These are phyloP conservation scores for Novymonas esmeraldas DNA, from an alignment of 208 protist species.

Conservation along the genomic window DNA sequence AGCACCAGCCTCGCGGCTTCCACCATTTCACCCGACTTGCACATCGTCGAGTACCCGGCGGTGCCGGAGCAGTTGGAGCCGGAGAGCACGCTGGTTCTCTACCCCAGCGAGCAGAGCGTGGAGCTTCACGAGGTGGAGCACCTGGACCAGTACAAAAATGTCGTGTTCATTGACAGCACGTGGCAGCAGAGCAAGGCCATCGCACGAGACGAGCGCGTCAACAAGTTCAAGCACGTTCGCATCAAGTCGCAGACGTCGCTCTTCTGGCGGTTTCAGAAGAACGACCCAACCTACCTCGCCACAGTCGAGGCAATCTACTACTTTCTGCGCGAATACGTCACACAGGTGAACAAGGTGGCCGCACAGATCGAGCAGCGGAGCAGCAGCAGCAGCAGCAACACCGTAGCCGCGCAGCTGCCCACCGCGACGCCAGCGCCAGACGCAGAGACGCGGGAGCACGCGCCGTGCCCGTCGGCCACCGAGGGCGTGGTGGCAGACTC, in stretches of 20 bases:
- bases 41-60: constrained; percentile 79
- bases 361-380: not conserved
- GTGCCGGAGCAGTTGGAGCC: constrained; percentile 66
- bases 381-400: not conserved
- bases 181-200: constrained; percentile 94
- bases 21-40: constrained; percentile 85
- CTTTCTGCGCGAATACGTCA: constrained; percentile 90
- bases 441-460: not conserved
- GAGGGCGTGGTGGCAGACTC: not conserved
- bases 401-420: not conserved
- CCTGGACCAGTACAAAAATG: constrained; percentile 78
- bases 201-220: constrained; percentile 73
- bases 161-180: constrained; percentile 95
- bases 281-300: constrained; percentile 89
- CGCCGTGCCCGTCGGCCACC: not conserved
- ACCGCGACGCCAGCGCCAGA: not conserved
- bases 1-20: constrained; percentile 93
- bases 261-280: constrained; percentile 96
- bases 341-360: constrained; percentile 52
- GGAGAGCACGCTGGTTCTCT: constrained; percentile 82
- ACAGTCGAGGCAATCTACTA: constrained; percentile 97
- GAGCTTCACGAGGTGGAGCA: constrained; percentile 68
- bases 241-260: constrained; percentile 86
- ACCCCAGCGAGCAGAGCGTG: constrained; percentile 80
- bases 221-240: constrained; percentile 77